A percentile compares a stretch with the other conserved stretches of the same genome.
Conservation (phyloP, 352 stramenopile species). For the Phytophthora colocasiae region DNA sequence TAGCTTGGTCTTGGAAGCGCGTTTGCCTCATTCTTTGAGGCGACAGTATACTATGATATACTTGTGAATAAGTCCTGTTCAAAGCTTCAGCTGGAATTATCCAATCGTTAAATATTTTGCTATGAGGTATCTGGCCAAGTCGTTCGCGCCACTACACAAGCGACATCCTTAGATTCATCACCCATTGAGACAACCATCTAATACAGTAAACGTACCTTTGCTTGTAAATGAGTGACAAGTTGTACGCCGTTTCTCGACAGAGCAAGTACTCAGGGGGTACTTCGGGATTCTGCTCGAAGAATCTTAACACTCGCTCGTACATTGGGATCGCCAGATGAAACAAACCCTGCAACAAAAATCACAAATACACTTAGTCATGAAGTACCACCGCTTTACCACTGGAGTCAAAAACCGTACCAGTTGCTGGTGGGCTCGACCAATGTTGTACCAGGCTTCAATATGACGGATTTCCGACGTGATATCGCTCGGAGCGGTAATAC, state of each 20-base stretch:
- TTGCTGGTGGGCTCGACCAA: constrained; percentile 86
- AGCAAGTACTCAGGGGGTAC: constrained; percentile 75
- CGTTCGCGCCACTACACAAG: constrained; percentile 63
- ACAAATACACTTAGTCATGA: not conserved
- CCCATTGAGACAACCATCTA: not conserved
- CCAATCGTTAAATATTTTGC: constrained; percentile 81
- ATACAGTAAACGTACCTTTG: constrained; percentile 61
- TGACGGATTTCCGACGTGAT: constrained; percentile 73
- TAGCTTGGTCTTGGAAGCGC: too few relatives aligned
- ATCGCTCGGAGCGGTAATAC: constrained; percentile 51
- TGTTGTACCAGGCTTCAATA: constrained; percentile 89
- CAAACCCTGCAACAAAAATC: constrained; percentile 56
- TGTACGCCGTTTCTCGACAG: constrained; percentile 88
- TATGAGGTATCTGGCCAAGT: constrained; percentile 80
- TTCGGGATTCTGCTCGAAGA: constrained; percentile 62
- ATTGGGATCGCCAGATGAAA: constrained; percentile 89
- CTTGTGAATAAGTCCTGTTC: too few relatives aligned
- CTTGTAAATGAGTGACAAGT: constrained; percentile 89
- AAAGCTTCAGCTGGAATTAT: constrained; percentile 1
- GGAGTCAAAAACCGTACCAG: constrained; percentile 55
- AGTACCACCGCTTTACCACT: not conserved
- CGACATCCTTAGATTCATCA: constrained; percentile 4
- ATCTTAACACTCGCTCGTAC: constrained; percentile 88
- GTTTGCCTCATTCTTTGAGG: too few relatives aligned
- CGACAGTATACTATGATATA: too few relatives aligned